Evolutionary conservation across 1,284 basidiomycete genomes (phyloP), one percentile per base, ranked within the genome.

Genomic region (Cystobasidiaceae sp.): DNA sequence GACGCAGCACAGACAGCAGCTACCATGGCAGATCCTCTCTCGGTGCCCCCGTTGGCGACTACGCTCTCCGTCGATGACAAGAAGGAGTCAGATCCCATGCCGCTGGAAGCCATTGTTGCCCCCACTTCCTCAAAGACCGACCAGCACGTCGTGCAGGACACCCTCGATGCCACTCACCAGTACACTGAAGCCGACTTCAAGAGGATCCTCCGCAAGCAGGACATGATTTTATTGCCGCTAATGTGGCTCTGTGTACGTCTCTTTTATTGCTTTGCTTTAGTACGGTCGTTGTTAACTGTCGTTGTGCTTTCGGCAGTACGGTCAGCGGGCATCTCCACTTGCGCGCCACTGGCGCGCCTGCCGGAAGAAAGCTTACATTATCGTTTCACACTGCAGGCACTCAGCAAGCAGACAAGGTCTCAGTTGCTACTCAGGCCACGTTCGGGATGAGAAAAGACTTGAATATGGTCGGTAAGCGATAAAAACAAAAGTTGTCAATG

Each of bases 331-430:
- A 17, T 23, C 21, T 23, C 45, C 15, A 23, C 21, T 9, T 48
- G 45, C 45, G 21, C 21, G 45, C 11, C 37, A 48, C 45, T 48
- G 9, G 11, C 13, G 21, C 11, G n/a, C n/a, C n/a, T n/a, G n/a
- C n/a, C n/a, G n/a, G n/a, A n/a, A n/a, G n/a, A n/a, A n/a, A n/a
- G n/a, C n/a, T n/a, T n/a, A n/a, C n/a, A 9, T 15, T 23, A 9
- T 48, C 45, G 8, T 13, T 8, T 23, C 21, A 8, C 11, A 70
- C 69, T 61, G 74, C 75, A 57, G 74, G 73, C 27, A 72, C 76
- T n/a, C 75, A 76, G 63, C 74, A 74, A 61, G 68, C 71, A 15
- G 72, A 72, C 56, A 74, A 73, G 56, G 67, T 64, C 17, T 57
- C 66, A 11, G 54, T 69, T 27, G 49, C 60, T 43, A 66, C 57